Evolutionary conservation across 352 stramenopile genomes (phyloP), one percentile per base, ranked within the genome.

Genomic region (Phytophthora lateralis): DNA sequence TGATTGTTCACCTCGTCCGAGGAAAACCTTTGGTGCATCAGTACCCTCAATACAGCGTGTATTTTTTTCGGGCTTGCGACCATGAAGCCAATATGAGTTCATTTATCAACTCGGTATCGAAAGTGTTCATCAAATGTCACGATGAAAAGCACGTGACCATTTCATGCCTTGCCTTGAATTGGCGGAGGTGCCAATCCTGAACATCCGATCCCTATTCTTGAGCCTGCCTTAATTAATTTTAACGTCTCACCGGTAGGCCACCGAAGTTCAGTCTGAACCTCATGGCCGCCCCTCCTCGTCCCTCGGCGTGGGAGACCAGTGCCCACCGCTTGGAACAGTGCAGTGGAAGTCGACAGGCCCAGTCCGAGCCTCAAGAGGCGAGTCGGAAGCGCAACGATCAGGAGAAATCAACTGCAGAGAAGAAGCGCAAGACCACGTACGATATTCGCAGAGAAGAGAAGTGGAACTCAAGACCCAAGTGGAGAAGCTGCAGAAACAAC

Each of bases 401-500:
- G 9, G 17, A 18, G 7, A 1, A 5, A n/a, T 12, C 14, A 14
- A 26, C 11, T 0, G 14, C 38, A 0, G 15, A 38, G 0, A 75
- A 71, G 56, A 75, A 75, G 18, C 63, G 63, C 35, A 73, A 67
- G 34, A 67, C 58, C 2, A 73, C 68, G 34, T 67, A 76, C 50
- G 67, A 71, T 15, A 39, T 71, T 5, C 68, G 68, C 35, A 51
- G 64, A 61, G 70, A 82, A 47, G 26, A 78, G 38, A 80, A 78
- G 30, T 59, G 20, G 56, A 46, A 27, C 21, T 82, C 21, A 51
- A 61, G 4, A 15, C 11, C 11, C 56, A 80, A 42, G 58, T 74
- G 18, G 57, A 60, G 42, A 48, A 27, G 12, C 52, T 80, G 45
- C 67, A 82, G 51, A 55, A 65, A 35, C 55, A 75, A 11, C 69